phyloP scores from a whole-genome alignment of 1,284 basidiomycete genomes.

The Ceratobasidium sp. region DNA sequence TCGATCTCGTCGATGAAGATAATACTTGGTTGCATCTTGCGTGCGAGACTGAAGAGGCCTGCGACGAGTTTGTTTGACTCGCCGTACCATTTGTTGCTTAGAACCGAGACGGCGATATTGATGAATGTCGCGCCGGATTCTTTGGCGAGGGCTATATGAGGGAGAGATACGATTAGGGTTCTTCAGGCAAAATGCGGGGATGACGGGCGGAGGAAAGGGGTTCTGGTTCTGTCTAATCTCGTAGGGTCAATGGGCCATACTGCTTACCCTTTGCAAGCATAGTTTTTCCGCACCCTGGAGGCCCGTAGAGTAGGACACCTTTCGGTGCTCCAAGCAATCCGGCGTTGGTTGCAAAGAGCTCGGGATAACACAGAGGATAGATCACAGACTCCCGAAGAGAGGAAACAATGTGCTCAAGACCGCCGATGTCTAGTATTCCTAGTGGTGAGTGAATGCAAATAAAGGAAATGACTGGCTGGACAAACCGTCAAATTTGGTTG shows the following conservation, averaged over 20 bases:
- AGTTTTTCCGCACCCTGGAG: conserved; percentile 94
- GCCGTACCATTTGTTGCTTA: conserved; percentile 96
- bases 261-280: conserved; percentile 82
- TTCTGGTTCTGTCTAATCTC: neutral
- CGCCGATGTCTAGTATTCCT: conserved; percentile 82
- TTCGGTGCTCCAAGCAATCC: conserved; percentile 75
- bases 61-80: conserved; percentile 98
- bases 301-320: conserved; percentile 88
- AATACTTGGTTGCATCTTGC: conserved; percentile 80
- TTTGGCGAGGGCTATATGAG: conserved; percentile 80
- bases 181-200: neutral
- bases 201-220: neutral
- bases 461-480: conserved; percentile 10
- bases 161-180: conserved; percentile 8
- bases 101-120: conserved; percentile 83
- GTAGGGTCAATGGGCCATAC: neutral
- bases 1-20: conserved; percentile 89
- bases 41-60: conserved; percentile 81
- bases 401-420: conserved; percentile 91
- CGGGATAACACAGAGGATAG: conserved; percentile 93
- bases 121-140: conserved; percentile 98
- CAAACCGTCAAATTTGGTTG: conserved; percentile 77
- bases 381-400: conserved; percentile 96
- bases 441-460: conserved; percentile 24
- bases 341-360: conserved; percentile 77